A percentile compares a stretch with the other conserved stretches of the same genome.
These are phyloP conservation scores for Pichia ethanolica DNA, from an alignment of 805 yeast genomes.

Conservation along the genomic window DNA sequence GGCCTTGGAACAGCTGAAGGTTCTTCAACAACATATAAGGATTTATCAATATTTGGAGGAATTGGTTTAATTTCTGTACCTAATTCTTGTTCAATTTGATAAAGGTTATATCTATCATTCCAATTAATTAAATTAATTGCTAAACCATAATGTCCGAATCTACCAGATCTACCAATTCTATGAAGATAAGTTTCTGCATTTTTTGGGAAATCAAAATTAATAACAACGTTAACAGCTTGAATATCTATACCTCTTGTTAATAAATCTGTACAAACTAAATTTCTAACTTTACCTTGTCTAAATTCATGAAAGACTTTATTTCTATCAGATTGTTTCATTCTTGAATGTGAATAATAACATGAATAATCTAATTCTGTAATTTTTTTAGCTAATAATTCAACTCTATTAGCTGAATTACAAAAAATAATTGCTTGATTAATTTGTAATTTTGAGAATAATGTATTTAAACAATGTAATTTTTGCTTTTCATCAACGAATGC, in stretches of 20 bases:
- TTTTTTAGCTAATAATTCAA: slow-evolving; percentile 89
- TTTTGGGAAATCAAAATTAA: slow-evolving; percentile 97
- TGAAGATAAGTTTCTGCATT: slow-evolving; percentile 96
- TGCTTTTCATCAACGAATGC: slow-evolving; percentile 98
- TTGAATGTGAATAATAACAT: slow-evolving; percentile 94
- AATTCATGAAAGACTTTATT: slow-evolving; percentile 98
- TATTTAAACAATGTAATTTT: slow-evolving; percentile 91
- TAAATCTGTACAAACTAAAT: slow-evolving; percentile 92
- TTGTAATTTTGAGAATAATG: slow-evolving; percentile 87
- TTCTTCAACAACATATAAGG: slow-evolving; percentile 81
- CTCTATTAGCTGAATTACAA: slow-evolving; percentile 95
- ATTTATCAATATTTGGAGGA: slow-evolving; percentile 86
- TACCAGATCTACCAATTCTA: slow-evolving; percentile 98
- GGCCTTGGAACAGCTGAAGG: slow-evolving; percentile 76
- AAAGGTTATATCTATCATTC: slow-evolving; percentile 90
- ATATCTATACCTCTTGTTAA: slow-evolving; percentile 98
- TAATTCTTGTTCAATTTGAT: slow-evolving; percentile 92
- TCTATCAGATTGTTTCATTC: slow-evolving; percentile 95
- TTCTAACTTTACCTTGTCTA: slow-evolving; percentile 96
- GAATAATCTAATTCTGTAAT: slow-evolving; percentile 95
- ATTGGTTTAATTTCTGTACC: slow-evolving; percentile 97
- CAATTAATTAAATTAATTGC: slow-evolving; percentile 95
- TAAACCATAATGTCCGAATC: slow-evolving; percentile 96
- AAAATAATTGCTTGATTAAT: slow-evolving; percentile 95
- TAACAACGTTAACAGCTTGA: slow-evolving; percentile 96